phyloP scores from a whole-genome alignment of 768 basidiomycete species.

The Jaapia argillacea region DNA sequence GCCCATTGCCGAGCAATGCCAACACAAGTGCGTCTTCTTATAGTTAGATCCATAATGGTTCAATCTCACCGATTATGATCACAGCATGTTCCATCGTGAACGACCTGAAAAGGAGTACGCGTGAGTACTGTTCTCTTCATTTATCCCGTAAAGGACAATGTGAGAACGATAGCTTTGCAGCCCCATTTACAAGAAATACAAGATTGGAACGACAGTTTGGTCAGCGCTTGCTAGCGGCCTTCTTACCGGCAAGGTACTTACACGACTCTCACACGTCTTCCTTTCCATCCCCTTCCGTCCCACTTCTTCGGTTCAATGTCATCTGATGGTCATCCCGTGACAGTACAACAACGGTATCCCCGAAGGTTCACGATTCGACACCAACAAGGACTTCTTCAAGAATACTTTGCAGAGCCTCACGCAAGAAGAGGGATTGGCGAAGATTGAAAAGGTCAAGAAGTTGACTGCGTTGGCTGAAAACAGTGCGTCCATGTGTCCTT shows the following conservation, averaged over 20 bases:
- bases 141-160: not conserved
- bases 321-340: too few species aligned
- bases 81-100: constrained; percentile 41
- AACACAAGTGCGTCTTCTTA: constrained; percentile 25
- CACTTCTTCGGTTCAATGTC: not conserved
- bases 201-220: constrained; percentile 42
- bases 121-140: constrained; percentile 2
- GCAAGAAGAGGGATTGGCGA: constrained; percentile 29
- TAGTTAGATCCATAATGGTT: not conserved
- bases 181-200: constrained; percentile 34
- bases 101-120: constrained; percentile 45
- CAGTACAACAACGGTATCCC: constrained; percentile 44
- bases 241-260: constrained; percentile 42
- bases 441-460: constrained; percentile 39
- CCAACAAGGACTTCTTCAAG: constrained; percentile 36
- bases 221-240: constrained; percentile 44
- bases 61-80: constrained; percentile 3
- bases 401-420: constrained; percentile 32
- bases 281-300: not conserved
- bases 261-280: not conserved
- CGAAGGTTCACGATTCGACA: constrained; percentile 37
- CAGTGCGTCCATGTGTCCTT: constrained; percentile 8
- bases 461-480: constrained; percentile 34
- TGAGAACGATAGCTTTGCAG: constrained; percentile 5
- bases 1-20: constrained; percentile 44